phyloP scores from a whole-genome alignment of 1,284 basidiomycete species.

The Malassezia slooffiae region DNA sequence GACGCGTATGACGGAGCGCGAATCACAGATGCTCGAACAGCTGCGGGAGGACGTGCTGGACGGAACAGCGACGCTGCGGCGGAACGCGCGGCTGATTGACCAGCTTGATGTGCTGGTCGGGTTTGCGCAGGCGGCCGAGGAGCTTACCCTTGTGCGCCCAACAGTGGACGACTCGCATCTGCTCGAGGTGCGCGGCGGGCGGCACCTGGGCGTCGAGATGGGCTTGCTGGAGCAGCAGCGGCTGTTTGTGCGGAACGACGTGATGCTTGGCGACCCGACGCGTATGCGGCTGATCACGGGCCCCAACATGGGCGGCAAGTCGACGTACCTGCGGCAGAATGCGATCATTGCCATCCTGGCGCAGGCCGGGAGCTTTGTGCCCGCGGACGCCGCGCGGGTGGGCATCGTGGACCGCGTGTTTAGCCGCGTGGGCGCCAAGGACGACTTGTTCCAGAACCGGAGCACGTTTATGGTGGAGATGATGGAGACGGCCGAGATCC shows the following conservation, averaged over 20 bases:
- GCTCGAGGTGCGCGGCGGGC: constrained; percentile 62
- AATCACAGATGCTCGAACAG: constrained; percentile 24
- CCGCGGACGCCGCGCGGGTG: constrained; percentile 64
- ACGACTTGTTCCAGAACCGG: constrained; percentile 81
- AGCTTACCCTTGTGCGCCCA: constrained; percentile 68
- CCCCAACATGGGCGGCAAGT: constrained; percentile 90
- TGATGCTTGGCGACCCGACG: constrained; percentile 55
- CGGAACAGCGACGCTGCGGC: constrained; percentile 47
- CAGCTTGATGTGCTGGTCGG: constrained; percentile 76
- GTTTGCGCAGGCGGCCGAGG: constrained; percentile 70
- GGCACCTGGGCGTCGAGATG: constrained; percentile 85
- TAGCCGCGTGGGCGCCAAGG: constrained; percentile 86
- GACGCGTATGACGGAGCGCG: constrained; percentile 21
- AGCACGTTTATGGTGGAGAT: constrained; percentile 74
- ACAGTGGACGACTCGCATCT: constrained; percentile 53
- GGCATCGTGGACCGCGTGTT: constrained; percentile 86
- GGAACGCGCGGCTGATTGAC: constrained; percentile 69
- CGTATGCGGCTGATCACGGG: constrained; percentile 75
- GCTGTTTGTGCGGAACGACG: constrained; percentile 57
- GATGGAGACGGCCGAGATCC: constrained; percentile 50
- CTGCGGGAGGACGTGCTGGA: constrained; percentile 28
- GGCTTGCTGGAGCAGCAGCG: constrained; percentile 58
- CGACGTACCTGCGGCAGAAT: constrained; percentile 78
- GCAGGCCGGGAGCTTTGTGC: constrained; percentile 84
- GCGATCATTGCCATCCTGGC: constrained; percentile 83